A percentile compares a stretch with the other conserved stretches of the same genome.
Conservation (phyloP, 2,329 filamentous ascomycete genomes). For the Neonectria hederae region DNA sequence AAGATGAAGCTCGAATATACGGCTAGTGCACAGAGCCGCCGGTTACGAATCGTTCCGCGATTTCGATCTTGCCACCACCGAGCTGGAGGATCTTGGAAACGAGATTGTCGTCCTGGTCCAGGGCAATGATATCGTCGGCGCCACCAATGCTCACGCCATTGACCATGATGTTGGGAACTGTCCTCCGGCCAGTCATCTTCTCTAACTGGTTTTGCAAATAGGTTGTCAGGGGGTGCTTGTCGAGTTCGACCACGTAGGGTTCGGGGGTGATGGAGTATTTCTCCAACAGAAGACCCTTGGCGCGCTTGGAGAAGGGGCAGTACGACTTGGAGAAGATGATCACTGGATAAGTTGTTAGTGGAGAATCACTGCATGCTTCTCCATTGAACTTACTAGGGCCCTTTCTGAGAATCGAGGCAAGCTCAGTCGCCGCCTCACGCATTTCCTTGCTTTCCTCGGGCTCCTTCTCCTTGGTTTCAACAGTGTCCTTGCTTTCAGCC, state of each 20-base stretch:
- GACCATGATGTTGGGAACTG: constrained; percentile 92
- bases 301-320: constrained; percentile 85
- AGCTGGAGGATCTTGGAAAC: constrained; percentile 76
- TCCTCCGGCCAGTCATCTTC: constrained; percentile 80
- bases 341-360: constrained; percentile 60
- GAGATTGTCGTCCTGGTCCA: constrained; percentile 74
- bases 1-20: not conserved
- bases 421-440: constrained; percentile 72
- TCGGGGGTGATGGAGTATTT: constrained; percentile 84
- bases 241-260: constrained; percentile 90
- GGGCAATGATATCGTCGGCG: constrained; percentile 81
- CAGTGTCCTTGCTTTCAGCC: constrained; percentile 30
- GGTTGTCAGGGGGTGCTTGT: constrained; percentile 78
- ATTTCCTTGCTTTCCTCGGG: constrained; percentile 64
- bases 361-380: not conserved
- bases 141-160: constrained; percentile 91
- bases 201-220: constrained; percentile 77
- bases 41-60: constrained; percentile 58
- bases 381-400: constrained; percentile 73
- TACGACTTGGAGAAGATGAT: constrained; percentile 97
- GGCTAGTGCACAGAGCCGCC: constrained; percentile 22
- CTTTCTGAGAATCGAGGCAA: constrained; percentile 83
- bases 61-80: constrained; percentile 71
- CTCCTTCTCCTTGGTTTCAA: constrained; percentile 46
- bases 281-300: constrained; percentile 85